Base-by-base conservation (phyloP, 305 asterid genomes). In the Ilex paraguariensis region DNA sequence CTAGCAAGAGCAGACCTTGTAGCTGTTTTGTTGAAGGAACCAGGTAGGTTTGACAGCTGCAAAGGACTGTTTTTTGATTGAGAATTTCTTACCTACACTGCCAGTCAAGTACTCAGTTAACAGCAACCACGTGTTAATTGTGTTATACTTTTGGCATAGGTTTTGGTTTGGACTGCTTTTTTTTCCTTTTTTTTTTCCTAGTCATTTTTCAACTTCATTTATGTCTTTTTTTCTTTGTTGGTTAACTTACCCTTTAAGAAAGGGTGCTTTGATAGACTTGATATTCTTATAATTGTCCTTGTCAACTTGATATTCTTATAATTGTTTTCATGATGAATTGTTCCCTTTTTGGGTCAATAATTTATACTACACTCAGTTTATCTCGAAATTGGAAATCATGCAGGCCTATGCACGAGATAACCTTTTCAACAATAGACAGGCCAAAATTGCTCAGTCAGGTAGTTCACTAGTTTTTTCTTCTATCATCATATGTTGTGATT, bases 361-460 rank as follows among this genome's bases (percentile, higher is more conserved):
- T 8, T 7, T 46, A 3, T 31, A 32, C 15, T 32, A 2, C 11
- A 56, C 42, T 56, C 17, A 56, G 42, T 13, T 56, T 31, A 56
- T 28, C 44, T 30, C 15, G 28, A 31, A 12, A 11, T 56, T 30
- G 60, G 60, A 52, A 14, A 49, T 76, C 56, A 49, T 70, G 75
- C 76, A 81, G 86, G 79, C 78, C 81, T 52, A 78, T 78, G 84
- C 84, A 78, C 14, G 86, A 81, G 77, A 71, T 81, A 51, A 75
- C 83, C 39, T 75, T 81, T 73, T 81, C 86, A 66, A 72, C 79
- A 17, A 14, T 73, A 50, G 86, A 81, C 77, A 75, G 62, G 70
- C 86, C 86, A 64, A 81, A 81, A 70, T 59, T 79, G 48, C 81
- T 81, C 31, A 70, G 81, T 64, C 79, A 81, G 86, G 86, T 81